Base-by-base conservation (phyloP, 2,329 filamentous ascomycete species). In the Calonectria fujianensis region DNA sequence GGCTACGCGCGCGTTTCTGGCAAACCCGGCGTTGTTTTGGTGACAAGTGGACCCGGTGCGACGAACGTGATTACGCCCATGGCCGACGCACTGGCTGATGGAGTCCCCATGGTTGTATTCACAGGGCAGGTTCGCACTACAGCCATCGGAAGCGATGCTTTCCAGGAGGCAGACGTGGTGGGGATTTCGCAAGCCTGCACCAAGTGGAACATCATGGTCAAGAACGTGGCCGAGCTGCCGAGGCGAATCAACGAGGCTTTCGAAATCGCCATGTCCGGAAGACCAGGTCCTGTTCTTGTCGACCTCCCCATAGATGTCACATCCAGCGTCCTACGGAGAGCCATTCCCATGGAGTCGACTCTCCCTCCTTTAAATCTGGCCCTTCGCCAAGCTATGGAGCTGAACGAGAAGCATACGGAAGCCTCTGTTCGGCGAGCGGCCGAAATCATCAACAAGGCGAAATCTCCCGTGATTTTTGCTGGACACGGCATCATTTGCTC, bases 141-240 rank as follows among this genome's bases (percentile, higher is more conserved):
- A 51, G 93, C 94, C 4, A 98, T 98, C 85, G 97, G 96, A 76
- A 97, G 94, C 76, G 96, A 98, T 85, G 95, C 96, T 72, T 98
- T 98, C 90, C 96, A 99, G 85, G 97, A 98, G 87, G 96, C 96
- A 74, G 96, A 99, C 83, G 93, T 98, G 50, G 90, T 98, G 74
- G 96, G 96, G 80, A 98, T 99, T 85, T 98, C 95, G 41, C 92
- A 96, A 82, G 93, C 96, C 24, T 98, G 96, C 90, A 98, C 96
- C 80, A 98, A 98, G 89, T 99, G 96, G 97, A 98, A 98, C 82
- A 95, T 98, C 74, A 97, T 98, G 95, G 95, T 98, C 64, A 98
- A 97, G 90, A 96, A 94, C 84, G 93, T 98, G 69, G 96, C 95
- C 66, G 97, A 99, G 87, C 90, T 99, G 71, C 96, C 97, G 61